These are phyloP conservation scores for Thalassia testudinum DNA, from an alignment of 116 monocot genomes.

Conservation along the genomic window DNA sequence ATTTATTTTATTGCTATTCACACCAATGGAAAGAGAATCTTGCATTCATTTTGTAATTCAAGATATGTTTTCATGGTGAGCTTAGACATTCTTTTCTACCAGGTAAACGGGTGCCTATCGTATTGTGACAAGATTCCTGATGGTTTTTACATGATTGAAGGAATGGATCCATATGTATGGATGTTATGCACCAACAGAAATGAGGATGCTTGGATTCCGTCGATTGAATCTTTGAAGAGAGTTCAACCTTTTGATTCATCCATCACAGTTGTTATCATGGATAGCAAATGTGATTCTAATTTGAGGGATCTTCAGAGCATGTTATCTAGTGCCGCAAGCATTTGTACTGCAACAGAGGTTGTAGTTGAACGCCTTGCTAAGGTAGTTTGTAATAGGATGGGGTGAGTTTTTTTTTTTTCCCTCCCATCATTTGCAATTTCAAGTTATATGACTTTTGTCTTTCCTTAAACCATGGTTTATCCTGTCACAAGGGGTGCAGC, in stretches of 20 bases:
- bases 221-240: constrained; percentile 53
- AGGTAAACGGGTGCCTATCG: constrained; percentile 77
- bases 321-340: constrained; percentile 33
- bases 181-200: constrained; percentile 64
- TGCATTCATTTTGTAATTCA: too few relatives aligned
- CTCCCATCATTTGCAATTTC: neutral
- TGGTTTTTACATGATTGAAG: constrained; percentile 91
- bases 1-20: too few relatives aligned
- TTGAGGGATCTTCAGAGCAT: constrained; percentile 47
- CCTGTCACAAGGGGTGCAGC: constrained; percentile 44
- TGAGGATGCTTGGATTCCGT: constrained; percentile 63
- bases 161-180: constrained; percentile 95
- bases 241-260: constrained; percentile 40
- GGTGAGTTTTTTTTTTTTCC: constrained; percentile 27
- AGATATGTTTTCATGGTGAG: neutral
- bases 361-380: constrained; percentile 70
- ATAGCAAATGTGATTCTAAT: constrained; percentile 51
- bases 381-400: constrained; percentile 66
- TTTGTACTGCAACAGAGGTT: constrained; percentile 40
- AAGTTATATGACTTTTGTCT: neutral
- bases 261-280: constrained; percentile 63
- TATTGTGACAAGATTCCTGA: constrained; percentile 78
- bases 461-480: too few relatives aligned
- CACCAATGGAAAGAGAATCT: too few relatives aligned
- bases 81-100: neutral